A percentile compares a stretch with the other conserved stretches of the same genome.
Conservation (phyloP, 2,329 filamentous ascomycete genomes). For the Neonectria magnoliae region DNA sequence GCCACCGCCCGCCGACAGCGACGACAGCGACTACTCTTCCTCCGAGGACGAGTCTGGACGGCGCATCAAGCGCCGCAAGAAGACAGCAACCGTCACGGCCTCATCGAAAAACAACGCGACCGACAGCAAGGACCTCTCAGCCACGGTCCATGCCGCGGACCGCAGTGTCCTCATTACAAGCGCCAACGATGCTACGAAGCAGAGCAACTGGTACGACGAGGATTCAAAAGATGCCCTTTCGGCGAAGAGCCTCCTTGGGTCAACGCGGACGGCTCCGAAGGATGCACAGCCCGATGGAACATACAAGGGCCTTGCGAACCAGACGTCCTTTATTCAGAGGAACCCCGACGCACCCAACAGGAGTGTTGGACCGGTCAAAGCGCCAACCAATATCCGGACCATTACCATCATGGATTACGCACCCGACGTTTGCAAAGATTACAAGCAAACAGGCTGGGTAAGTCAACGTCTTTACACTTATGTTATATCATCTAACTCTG, state of each 20-base stretch:
- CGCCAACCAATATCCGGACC: constrained; percentile 87
- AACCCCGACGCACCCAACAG: constrained; percentile 78
- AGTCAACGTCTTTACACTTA: neutral
- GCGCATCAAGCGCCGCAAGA: constrained; percentile 81
- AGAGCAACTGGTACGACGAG: constrained; percentile 89
- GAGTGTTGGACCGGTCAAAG: constrained; percentile 86
- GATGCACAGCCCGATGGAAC: constrained; percentile 66
- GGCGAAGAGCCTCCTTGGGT: constrained; percentile 67
- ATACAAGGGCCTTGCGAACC: constrained; percentile 80
- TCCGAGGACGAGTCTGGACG: constrained; percentile 81
- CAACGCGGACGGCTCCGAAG: constrained; percentile 55
- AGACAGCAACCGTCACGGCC: constrained; percentile 71
- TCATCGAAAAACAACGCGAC: constrained; percentile 62
- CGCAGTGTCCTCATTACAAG: constrained; percentile 69
- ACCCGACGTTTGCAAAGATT: constrained; percentile 93
- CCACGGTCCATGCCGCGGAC: constrained; percentile 69
- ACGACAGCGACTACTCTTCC: constrained; percentile 73
- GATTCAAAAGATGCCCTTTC: constrained; percentile 59
- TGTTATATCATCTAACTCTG: constrained; percentile 41
- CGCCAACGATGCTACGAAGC: constrained; percentile 89
- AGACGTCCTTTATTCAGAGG: constrained; percentile 80
- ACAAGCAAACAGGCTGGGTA: constrained; percentile 67
- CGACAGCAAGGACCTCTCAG: constrained; percentile 52
- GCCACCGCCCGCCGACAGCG: constrained; percentile 73
- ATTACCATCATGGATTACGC: constrained; percentile 92